Evolutionary conservation across 2,329 filamentous ascomycete species (phyloP), one percentile per base, ranked within the genome.

Genomic region (Cadophora gregata): DNA sequence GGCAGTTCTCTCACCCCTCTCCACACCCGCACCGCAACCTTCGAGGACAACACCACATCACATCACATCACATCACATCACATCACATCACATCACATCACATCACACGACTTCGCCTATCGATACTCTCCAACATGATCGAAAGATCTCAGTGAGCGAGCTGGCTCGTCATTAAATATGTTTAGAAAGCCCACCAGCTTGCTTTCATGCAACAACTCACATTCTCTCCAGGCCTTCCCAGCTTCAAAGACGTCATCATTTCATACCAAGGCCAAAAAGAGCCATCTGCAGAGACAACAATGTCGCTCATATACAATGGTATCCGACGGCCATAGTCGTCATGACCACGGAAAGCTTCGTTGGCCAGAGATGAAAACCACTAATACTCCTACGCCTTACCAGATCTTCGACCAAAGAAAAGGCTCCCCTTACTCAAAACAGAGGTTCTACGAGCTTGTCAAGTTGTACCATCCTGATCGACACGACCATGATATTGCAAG

Each of bases 391-490:
- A 95, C 94, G 0, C 96, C 96, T 0, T 98, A 99, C 81, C 92
- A 98, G 75, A 92, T 99, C 76, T 89, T 98, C 75, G 78, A 79
- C 36, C 81, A 86, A 70, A 80, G 82, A 63, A 86, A 81, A 72
- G 81, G 82, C 65, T 88, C 87, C 16, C 85, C 88, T 1, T 98
- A 99, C 79, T 90, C 87, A 69, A 98, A 99, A 79, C 81, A 84
- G 51, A 88, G 88, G 67, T 99, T 93, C 84, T 96, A 96, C 79
- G 86, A 95, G 75, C 87, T 99, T 62, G 96, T 97, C 66, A 99
- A 98, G 81, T 83, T 96, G 56, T 99, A 99, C 81, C 96, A 99
- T 76, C 96, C 96, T 0, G 96, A 99, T 78, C 87, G 86, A 67
- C 82, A 79, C 69, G 77, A 76, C 65, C 76, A 78, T 48, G 71